Conservation (phyloP, 2,329 filamentous ascomycete genomes). For the Microdochium paspali region DNA sequence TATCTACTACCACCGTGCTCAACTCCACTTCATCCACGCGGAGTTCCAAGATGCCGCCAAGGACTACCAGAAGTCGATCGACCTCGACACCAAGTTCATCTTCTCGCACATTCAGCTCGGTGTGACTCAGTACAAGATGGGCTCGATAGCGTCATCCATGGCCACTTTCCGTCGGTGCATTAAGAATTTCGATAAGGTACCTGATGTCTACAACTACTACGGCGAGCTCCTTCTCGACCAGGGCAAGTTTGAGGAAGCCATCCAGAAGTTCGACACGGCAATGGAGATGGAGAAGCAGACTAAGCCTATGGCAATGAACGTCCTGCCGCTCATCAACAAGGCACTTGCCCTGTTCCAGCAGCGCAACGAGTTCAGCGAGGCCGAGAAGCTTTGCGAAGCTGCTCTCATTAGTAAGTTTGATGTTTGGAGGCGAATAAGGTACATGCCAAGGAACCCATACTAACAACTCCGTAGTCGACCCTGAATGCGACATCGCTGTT, state of each 20-base stretch:
- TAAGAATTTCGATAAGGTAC: slow-evolving; percentile 95
- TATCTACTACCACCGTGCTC: slow-evolving; percentile 97
- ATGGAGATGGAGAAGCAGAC: slow-evolving; percentile 96
- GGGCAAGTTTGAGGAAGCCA: slow-evolving; percentile 87
- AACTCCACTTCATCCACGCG: slow-evolving; percentile 94
- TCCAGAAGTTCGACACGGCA: slow-evolving; percentile 97
- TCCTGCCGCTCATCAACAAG: slow-evolving; percentile 97
- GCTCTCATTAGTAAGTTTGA: slow-evolving; percentile 76
- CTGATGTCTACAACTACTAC: slow-evolving; percentile 99
- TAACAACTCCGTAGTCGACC: slow-evolving; percentile 62
- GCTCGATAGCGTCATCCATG: slow-evolving; percentile 94
- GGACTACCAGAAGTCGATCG: slow-evolving; percentile 99
- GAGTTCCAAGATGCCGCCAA: slow-evolving; percentile 91
- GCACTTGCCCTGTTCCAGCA: slow-evolving; percentile 94
- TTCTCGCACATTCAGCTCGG: slow-evolving; percentile 99
- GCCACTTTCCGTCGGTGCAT: slow-evolving; percentile 95
- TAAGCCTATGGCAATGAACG: slow-evolving; percentile 94
- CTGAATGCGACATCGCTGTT: slow-evolving; percentile 96
- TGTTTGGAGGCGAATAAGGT: no score
- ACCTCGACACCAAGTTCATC: slow-evolving; percentile 91
- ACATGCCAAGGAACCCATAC: slow-evolving; percentile 10
- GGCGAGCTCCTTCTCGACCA: slow-evolving; percentile 95
- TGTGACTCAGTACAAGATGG: slow-evolving; percentile 99
- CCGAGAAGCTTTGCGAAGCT: slow-evolving; percentile 94
- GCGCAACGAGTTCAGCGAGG: slow-evolving; percentile 93